phyloP scores from a whole-genome alignment of 192 early-diverging fungal species.

The Linnemannia hyalina region DNA sequence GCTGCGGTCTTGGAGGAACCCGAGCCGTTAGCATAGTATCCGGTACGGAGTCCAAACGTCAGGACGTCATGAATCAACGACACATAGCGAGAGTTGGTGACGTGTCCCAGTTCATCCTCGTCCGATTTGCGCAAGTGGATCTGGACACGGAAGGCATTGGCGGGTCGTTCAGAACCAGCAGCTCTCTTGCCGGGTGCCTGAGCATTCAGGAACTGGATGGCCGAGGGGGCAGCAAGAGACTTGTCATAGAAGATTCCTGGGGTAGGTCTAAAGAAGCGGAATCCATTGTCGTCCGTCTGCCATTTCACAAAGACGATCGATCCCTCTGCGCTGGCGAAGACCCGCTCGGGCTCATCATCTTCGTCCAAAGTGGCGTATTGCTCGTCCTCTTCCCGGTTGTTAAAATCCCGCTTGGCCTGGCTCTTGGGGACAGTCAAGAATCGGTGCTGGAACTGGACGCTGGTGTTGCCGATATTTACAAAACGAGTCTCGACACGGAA shows the following conservation, averaged over 20 bases:
- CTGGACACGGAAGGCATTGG: constrained; percentile 43
- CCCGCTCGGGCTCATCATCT: constrained; percentile 39
- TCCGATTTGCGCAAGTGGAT: constrained; percentile 53
- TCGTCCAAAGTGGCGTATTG: constrained; percentile 19
- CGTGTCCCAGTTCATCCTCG: constrained; percentile 51
- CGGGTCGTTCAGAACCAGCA: constrained; percentile 12
- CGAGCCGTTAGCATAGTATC: constrained; percentile 49
- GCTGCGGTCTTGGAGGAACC: constrained; percentile 13
- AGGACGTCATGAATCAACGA: constrained; percentile 50
- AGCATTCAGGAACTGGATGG: constrained; percentile 20
- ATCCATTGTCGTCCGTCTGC: constrained; percentile 36
- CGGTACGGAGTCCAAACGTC: constrained; percentile 43
- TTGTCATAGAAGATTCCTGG: constrained; percentile 25
- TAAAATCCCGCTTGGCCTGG: constrained; percentile 44
- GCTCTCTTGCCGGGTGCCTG: constrained; percentile 11
- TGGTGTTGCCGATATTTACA: constrained; percentile 31
- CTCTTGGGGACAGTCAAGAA: constrained; percentile 42
- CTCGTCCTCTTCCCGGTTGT: constrained; percentile 34
- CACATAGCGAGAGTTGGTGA: constrained; percentile 54
- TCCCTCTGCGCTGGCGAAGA: constrained; percentile 51
- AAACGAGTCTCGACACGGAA: constrained; percentile 45
- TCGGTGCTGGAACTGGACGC: constrained; percentile 42
- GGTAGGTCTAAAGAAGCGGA: constrained; percentile 37
- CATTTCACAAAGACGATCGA: constrained; percentile 40
- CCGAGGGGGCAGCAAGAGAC: constrained; percentile 17